A percentile compares a stretch with the other conserved stretches of the same genome.
These are phyloP conservation scores for Arthrinium phaeospermum DNA, from an alignment of 2,329 filamentous ascomycete genomes.

Conservation along the genomic window DNA sequence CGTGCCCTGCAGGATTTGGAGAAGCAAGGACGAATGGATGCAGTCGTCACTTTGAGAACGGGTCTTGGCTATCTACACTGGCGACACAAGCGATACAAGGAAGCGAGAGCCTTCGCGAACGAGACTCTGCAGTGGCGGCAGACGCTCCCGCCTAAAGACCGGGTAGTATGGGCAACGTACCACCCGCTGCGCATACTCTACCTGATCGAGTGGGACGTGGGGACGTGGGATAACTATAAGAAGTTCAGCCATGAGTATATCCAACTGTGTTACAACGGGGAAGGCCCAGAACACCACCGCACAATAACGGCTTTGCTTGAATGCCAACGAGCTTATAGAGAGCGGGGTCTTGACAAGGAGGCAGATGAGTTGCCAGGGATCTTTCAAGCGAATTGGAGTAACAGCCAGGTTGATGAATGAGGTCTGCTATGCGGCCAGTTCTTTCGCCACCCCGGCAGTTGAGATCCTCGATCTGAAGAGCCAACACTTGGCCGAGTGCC, in stretches of 20 bases:
- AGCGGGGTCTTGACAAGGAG: not conserved
- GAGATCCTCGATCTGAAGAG: not conserved
- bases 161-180: not conserved
- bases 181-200: not conserved
- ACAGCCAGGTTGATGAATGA: not conserved
- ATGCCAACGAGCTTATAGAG: not conserved
- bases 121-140: not conserved
- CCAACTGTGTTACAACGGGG: not conserved
- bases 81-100: constrained; percentile 4
- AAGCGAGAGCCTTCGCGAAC: not conserved
- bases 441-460: not conserved
- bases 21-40: not conserved
- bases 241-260: constrained; percentile 2
- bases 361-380: not conserved
- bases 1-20: not conserved
- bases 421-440: not conserved
- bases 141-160: not conserved
- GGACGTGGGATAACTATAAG: not conserved
- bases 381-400: not conserved
- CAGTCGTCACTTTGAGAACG: not conserved
- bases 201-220: not conserved
- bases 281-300: not conserved
- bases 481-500: not conserved
- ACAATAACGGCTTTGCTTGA: not conserved
- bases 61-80: not conserved